These are phyloP conservation scores for Allium sativum DNA, from an alignment of 106 monocot species.

Conservation along the genomic window DNA sequence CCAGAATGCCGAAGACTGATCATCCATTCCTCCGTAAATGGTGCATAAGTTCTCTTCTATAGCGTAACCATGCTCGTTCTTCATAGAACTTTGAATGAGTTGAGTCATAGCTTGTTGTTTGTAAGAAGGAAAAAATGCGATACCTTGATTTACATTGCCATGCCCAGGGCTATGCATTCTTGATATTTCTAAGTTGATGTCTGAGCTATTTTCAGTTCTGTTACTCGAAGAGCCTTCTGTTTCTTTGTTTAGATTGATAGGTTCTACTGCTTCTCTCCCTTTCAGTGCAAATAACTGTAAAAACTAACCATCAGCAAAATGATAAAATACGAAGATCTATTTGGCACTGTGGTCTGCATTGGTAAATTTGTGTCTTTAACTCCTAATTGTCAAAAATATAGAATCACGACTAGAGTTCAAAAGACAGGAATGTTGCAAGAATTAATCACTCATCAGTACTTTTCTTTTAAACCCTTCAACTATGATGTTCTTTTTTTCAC, in stretches of 20 bases:
- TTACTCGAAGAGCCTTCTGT: slow-evolving; percentile 47
- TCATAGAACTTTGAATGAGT: background rate
- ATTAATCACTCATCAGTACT: background rate
- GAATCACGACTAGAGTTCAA: background rate
- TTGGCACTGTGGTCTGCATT: no score
- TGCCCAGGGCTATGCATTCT: slow-evolving; percentile 4
- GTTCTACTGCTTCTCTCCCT: slow-evolving; percentile 22
- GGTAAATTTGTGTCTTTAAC: no score
- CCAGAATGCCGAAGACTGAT: slow-evolving; percentile 33
- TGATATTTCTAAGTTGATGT: slow-evolving; percentile 23
- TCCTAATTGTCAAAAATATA: no score
- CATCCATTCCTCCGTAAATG: slow-evolving; percentile 13
- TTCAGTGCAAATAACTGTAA: slow-evolving; percentile 30
- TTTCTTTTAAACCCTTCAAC: no score
- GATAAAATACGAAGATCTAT: no score
- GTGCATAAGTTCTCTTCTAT: slow-evolving; percentile 17
- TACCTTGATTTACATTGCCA: slow-evolving; percentile 3
- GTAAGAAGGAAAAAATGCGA: slow-evolving; percentile 15
- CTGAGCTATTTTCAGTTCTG: slow-evolving; percentile 48
- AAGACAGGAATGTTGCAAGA: background rate
- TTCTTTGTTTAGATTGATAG: slow-evolving; percentile 50
- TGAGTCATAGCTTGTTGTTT: slow-evolving; percentile 1
- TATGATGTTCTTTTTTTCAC: no score
- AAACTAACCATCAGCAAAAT: background rate
- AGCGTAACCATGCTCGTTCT: slow-evolving; percentile 13